Evolutionary conservation across 441 rosid genomes (phyloP), one percentile per base, ranked within the genome.

Genomic region (Breynia disticha): DNA sequence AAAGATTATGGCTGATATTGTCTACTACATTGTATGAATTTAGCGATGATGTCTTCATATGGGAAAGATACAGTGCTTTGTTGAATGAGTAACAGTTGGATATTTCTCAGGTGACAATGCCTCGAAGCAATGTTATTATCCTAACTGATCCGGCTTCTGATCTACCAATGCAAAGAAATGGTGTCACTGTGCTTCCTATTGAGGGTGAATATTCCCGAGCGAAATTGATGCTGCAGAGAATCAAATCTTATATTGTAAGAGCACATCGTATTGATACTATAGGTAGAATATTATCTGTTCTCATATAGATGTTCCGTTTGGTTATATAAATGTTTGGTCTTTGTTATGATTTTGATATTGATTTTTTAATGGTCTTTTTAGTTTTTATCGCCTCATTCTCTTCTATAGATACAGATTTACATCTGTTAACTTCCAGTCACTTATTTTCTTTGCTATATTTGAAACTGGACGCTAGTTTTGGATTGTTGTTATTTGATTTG

Each of bases 231-330:
- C 93, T 84, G 69, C 98, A 93, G 67, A 81, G 95, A 73, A 86
- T 86, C 88, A 88, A 75, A 74, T 88, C 98, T 78, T 93, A 93
- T 88, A 88, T 83, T 78, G 95, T 93, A 86, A 88, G 97, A 74
- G 86, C 82, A 68, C 57, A 67, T 69, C 55, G 52, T 72, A 72
- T 70, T 72, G 55, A 65, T 69, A 62, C 44, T 7, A 67, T 80
- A 76, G 90, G 94, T 78, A 80, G 86, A 76, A 57, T 19, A 51
- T 50, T 53, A 65, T 62, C 20, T 63, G 16, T 59, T 59, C 43
- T 41, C 16, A 32, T 16, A 35, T 28, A 52, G 39, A 48, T 52
- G 22, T 24, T 50, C 16, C 49, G n/a, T 66, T 63, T 35, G 14
- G 12, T 17, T n/a, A 16, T 22, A 14, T 52, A 44, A 47, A 64